Evolutionary conservation across 345 rosid genomes (phyloP).

Genomic region (Rhodomyrtus tomentosa): DNA sequence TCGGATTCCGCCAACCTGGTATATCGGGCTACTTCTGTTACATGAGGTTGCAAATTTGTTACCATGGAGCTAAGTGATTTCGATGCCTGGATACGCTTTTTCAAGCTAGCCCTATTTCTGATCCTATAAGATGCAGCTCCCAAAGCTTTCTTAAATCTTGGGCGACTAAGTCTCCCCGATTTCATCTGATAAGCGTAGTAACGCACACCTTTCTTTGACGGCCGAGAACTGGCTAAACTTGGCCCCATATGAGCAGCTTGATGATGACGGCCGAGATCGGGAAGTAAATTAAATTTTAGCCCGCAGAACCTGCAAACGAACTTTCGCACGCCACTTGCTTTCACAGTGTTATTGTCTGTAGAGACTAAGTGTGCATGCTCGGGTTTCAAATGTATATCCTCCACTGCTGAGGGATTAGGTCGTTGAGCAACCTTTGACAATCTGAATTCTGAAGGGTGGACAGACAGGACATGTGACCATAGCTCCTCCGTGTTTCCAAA

Average conservation of each 20-base stretch:
- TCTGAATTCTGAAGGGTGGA: constrained; percentile 53
- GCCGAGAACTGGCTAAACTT: constrained; percentile 39
- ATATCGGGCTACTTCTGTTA: constrained; percentile 19
- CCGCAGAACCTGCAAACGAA: constrained; percentile 88
- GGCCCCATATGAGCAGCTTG: constrained; percentile 97
- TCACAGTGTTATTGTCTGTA: constrained; percentile 33
- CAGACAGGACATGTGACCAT: constrained; percentile 65
- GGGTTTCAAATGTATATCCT: constrained; percentile 24
- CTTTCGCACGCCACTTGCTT: constrained; percentile 31
- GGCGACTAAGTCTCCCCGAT: constrained; percentile 88
- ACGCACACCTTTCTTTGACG: constrained; percentile 58
- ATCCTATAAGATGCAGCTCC: constrained; percentile 73
- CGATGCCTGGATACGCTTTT: constrained; percentile 66
- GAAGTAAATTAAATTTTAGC: constrained; percentile 78
- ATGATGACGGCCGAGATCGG: constrained; percentile 99
- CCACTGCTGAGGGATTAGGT: constrained; percentile 5
- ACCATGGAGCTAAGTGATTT: constrained; percentile 30
- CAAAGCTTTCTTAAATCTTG: constrained; percentile 75
- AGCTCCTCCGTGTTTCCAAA: constrained; percentile 81
- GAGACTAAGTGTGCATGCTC: constrained; percentile 24
- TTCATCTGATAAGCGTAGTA: constrained; percentile 64
- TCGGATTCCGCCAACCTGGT: constrained; percentile 51
- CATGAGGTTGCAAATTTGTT: constrained; percentile 22
- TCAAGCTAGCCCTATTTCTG: constrained; percentile 57
- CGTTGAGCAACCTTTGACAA: constrained; percentile 25